Conservation (phyloP, 2,329 filamentous ascomycete genomes). For the Colletotrichum kahawae region DNA sequence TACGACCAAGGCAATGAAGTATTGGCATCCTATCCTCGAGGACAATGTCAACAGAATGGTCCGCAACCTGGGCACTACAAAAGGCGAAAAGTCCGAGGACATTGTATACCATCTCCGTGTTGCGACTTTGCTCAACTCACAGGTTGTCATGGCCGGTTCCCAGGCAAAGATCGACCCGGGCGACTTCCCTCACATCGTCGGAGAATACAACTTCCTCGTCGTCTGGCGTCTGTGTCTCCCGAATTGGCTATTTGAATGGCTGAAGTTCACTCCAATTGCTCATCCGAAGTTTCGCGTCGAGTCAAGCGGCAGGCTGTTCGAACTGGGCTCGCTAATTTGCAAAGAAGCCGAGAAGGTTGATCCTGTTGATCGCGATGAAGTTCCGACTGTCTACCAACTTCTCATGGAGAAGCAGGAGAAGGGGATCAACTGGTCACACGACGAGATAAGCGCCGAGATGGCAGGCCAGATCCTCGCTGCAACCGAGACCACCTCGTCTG, state of each 20-base stretch:
- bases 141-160: not conserved
- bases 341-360: constrained; percentile 2
- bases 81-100: not conserved
- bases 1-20: constrained; percentile 19
- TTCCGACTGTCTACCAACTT: constrained; percentile 12
- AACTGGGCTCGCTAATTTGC: constrained; percentile 7
- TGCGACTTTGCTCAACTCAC: not conserved
- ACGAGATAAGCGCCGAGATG: constrained; percentile 24
- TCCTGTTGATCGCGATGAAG: not conserved
- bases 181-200: constrained; percentile 20
- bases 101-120: not conserved
- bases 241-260: constrained; percentile 21
- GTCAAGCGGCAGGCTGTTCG: constrained; percentile 21
- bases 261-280: constrained; percentile 15
- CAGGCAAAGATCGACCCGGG: not conserved
- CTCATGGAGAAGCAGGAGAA: constrained; percentile 13
- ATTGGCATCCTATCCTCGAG: not conserved
- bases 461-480: constrained; percentile 24
- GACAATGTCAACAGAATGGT: not conserved
- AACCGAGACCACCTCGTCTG: constrained; percentile 24
- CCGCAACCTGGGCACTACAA: not conserved
- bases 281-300: constrained; percentile 17
- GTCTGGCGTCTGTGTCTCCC: constrained; percentile 24
- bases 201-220: constrained; percentile 24
- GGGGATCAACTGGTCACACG: not conserved